Evolutionary conservation across 2,329 filamentous ascomycete genomes (phyloP), one percentile per base, ranked within the genome.

Genomic region (Bipolaris victoriae): DNA sequence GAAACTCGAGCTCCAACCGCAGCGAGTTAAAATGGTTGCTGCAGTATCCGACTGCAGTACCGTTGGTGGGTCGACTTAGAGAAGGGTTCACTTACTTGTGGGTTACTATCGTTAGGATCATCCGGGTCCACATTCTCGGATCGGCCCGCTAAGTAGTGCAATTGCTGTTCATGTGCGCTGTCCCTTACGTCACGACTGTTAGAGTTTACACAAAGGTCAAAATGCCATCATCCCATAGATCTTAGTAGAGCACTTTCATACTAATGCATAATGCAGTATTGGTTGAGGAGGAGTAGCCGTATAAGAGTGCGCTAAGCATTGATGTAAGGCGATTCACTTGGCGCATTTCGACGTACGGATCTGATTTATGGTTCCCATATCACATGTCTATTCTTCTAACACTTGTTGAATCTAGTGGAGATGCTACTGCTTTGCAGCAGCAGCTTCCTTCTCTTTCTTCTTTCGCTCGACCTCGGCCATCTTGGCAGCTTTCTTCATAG

Each of bases 381-480:
- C 37, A 44, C 20, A 44, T 55, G 16, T 51, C 36, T 35, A 33
- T 29, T 37, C 24, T 29, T 35, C 36, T 20, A 11, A 1, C 16
- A 18, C 3, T 45, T 31, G 10, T 13, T 15, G 37, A 9, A 16
- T 22, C 15, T 26, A 7, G 3, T 35, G 16, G 1, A 13, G 40
- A 7, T 6, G 18, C 24, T 36, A 69, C 36, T 56, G 45, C 56
- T 74, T 73, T 0, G 68, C 64, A 4, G 70, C 72, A 26, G 63
- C 67, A 10, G 71, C 72, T 39, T 64, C 69, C 52, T 72, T 72
- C 40, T 72, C 73, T 31, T 65, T 69, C 64, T 76, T 76, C 61
- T 76, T 76, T 54, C 59, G 64, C 62, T 74, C 73, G 4, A 67
- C 48, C 64, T 76, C 72, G 9, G 65, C 65, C 40, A 65, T 57